A percentile compares a stretch with the other conserved stretches of the same genome.
Evolutionary conservation across 306 rosid species (phyloP).

Genomic region (Begonia fuchsioides): DNA sequence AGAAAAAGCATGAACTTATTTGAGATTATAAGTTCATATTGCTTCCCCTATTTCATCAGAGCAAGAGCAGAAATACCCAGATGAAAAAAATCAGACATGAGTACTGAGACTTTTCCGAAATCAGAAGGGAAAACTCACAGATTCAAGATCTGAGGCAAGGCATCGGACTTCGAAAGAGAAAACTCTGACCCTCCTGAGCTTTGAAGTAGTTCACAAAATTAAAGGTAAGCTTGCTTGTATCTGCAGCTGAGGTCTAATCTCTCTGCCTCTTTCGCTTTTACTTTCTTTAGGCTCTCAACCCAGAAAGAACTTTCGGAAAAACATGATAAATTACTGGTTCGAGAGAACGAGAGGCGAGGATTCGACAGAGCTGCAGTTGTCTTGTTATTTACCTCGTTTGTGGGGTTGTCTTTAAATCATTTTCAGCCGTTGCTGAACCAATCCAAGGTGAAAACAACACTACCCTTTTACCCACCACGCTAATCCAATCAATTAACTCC

Average conservation of each 20-base stretch:
- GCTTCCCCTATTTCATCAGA: too few relatives aligned
- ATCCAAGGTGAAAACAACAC: too few relatives aligned
- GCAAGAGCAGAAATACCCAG: neutral
- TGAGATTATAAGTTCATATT: too few relatives aligned
- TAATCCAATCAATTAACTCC: too few relatives aligned
- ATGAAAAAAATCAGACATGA: neutral
- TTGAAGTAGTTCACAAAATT: neutral
- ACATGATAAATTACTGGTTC: neutral
- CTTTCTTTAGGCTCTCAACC: neutral
- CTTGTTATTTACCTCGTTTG: conserved; percentile 1
- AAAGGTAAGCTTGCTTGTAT: neutral
- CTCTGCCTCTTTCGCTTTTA: neutral
- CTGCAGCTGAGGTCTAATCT: neutral
- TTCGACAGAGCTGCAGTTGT: neutral
- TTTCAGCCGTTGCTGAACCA: neutral
- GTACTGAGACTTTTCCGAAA: neutral
- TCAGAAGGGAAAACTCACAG: neutral
- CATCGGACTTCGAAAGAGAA: neutral
- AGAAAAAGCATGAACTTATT: too few relatives aligned
- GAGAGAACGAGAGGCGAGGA: neutral
- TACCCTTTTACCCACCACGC: too few relatives aligned
- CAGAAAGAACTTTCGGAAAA: neutral
- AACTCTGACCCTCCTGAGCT: neutral
- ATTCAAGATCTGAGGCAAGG: neutral
- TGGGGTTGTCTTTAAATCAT: neutral